Base-by-base conservation (phyloP, 176 grass and related monocot genomes). In the Carex parvula region DNA sequence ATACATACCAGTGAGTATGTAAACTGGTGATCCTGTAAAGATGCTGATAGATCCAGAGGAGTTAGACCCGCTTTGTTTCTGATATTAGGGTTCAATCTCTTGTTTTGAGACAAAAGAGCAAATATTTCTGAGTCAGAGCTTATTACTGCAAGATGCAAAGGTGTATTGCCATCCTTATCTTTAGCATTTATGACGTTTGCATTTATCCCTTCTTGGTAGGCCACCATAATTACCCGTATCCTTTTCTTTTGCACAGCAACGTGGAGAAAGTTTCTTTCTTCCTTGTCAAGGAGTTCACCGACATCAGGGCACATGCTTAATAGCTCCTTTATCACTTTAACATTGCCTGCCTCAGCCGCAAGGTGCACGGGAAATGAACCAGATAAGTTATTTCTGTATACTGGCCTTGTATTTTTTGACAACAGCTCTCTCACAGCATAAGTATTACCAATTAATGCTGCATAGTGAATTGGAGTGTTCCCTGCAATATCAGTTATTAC, bases 361-460 rank as follows among this genome's bases (percentile, higher is more conserved):
- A 94, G 71, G 87, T 97, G 94, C 54, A 97, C 84, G 68, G 85
- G 84, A 70, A 87, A 94, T 53, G 84, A 84, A 22, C 92, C 94
- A 83, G 72, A 82, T 70, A 77, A 76, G 50, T 79, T 56, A 13
- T 33, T 39, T 39, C 37, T 39, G 21, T 79, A 79, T 16, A 33
- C 39, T 30, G 75, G 0, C 2, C 6, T 2, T 16, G 44, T 56
- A 79, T 79, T 5, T 3, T 79, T 3, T 79, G 16, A 54, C 46
- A 79, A 4, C 12, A 59, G 11, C 55, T 56, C 3, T 14, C 14
- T 54, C 33, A 79, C 75, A 11, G 52, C 24, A 30, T 35, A 56
- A 56, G 6, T 32, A 16, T 79, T 59, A 29, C 52, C 75, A 56
- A 14, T 30, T 16, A 6, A 35, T 33, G 46, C 22, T 24, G 75